phyloP scores from a whole-genome alignment of 345 rosid genomes.

The Euphorbia tirucalli region DNA sequence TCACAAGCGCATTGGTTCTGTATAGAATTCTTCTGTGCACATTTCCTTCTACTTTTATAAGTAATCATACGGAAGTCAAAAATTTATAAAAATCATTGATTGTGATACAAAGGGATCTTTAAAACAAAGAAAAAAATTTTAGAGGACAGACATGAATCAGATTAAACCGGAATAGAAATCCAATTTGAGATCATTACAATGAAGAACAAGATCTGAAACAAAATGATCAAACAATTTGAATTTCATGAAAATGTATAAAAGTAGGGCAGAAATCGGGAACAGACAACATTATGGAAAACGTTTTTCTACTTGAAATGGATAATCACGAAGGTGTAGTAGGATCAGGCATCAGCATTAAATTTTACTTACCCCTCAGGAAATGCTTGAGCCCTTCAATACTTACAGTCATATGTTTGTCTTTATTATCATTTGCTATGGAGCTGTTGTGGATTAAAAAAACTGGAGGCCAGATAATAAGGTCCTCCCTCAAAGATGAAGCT shows the following conservation, averaged over 20 bases:
- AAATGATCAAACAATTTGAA: background rate
- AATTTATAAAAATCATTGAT: background rate
- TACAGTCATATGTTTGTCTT: slow-evolving; percentile 29
- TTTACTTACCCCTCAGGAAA: slow-evolving; percentile 39
- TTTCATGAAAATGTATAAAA: background rate
- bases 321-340: background rate
- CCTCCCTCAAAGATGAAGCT: slow-evolving; percentile 41
- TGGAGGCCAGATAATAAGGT: slow-evolving; percentile 61
- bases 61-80: background rate
- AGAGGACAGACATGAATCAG: background rate
- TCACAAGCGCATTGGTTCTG: slow-evolving; percentile 11
- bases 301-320: slow-evolving; percentile 5
- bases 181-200: background rate
- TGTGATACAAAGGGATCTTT: background rate
- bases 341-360: background rate
- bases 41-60: slow-evolving; percentile 5
- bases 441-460: slow-evolving; percentile 43
- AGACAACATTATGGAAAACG: slow-evolving; percentile 5
- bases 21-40: background rate
- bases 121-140: background rate
- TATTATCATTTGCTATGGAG: slow-evolving; percentile 34
- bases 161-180: too few relatives aligned
- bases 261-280: background rate
- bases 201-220: background rate
- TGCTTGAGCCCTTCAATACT: slow-evolving; percentile 32